Evolutionary conservation across 78 protist genomes (phyloP).

Genomic region (Cavenderia fasciculata): DNA sequence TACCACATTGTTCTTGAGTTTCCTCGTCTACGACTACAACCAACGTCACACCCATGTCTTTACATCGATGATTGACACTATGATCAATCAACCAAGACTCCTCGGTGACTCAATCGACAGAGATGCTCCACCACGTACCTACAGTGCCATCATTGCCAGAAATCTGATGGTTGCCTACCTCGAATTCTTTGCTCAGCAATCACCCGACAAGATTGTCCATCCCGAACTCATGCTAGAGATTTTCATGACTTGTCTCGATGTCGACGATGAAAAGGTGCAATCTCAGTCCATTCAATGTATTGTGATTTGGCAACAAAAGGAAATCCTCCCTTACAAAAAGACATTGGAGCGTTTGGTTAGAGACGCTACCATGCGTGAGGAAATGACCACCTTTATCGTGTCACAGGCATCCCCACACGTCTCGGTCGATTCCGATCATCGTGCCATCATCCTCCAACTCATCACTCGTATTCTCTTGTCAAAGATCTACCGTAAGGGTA

Average conservation of each 20-base stretch:
- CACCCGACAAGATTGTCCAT: slow-evolving; percentile 5
- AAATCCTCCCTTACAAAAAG: slow-evolving; percentile 35
- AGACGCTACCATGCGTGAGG: slow-evolving; percentile 61
- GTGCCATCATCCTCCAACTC: slow-evolving; percentile 1
- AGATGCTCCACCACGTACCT: too few relatives aligned
- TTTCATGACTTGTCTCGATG: slow-evolving; percentile 5
- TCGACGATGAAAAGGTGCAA: slow-evolving; percentile 45
- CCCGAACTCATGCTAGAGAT: not conserved
- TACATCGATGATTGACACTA: too few relatives aligned
- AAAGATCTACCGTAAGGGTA: slow-evolving; percentile 22
- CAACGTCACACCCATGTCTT: too few relatives aligned
- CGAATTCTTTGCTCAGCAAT: slow-evolving; percentile 57
- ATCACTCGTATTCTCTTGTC: slow-evolving; percentile 19
- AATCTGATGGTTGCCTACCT: slow-evolving; percentile 5
- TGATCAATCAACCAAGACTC: too few relatives aligned
- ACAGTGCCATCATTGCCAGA: too few relatives aligned
- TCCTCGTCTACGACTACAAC: slow-evolving; percentile 4
- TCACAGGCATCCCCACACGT: slow-evolving; percentile 20
- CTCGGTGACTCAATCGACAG: too few relatives aligned
- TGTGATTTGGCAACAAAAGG: not conserved
- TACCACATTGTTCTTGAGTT: slow-evolving; percentile 19
- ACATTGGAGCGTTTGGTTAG: slow-evolving; percentile 36
- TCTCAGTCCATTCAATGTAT: slow-evolving; percentile 28
- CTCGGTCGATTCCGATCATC: not conserved
- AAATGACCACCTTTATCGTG: slow-evolving; percentile 47